Evolutionary conservation across 2,329 filamentous ascomycete species (phyloP).

Genomic region (Bipolaris bicolor): DNA sequence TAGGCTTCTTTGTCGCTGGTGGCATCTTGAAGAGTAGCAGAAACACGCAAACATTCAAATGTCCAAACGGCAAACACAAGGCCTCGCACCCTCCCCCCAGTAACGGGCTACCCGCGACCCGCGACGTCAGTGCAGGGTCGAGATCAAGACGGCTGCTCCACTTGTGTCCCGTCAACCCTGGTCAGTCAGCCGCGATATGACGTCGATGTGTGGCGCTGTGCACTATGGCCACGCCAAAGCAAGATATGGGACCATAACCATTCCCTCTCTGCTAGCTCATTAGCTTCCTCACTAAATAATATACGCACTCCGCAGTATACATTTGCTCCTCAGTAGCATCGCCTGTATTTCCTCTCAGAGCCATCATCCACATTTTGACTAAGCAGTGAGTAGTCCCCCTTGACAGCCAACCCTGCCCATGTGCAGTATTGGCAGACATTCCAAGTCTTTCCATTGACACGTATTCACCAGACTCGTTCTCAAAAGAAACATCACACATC

Average conservation of each 20-base stretch:
- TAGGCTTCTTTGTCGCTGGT: constrained; percentile 36
- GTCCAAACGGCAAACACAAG: constrained; percentile 14
- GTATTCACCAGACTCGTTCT: background rate
- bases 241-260: constrained; percentile 29
- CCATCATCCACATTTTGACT: background rate
- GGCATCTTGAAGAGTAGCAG: constrained; percentile 17
- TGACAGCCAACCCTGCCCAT: constrained; percentile 6
- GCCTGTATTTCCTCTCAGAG: constrained; percentile 1
- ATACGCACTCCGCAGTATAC: constrained; percentile 8
- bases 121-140: constrained; percentile 28
- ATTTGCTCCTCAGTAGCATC: background rate
- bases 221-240: constrained; percentile 23
- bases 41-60: constrained; percentile 6
- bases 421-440: constrained; percentile 4
- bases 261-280: constrained; percentile 20
- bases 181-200: constrained; percentile 35
- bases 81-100: constrained; percentile 1
- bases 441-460: constrained; percentile 20
- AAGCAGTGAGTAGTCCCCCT: constrained; percentile 22
- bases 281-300: constrained; percentile 11
- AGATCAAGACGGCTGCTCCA: constrained; percentile 34
- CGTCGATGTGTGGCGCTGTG: constrained; percentile 43
- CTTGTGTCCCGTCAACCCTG: constrained; percentile 30
- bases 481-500: background rate
- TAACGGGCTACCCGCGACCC: constrained; percentile 24